phyloP scores from a whole-genome alignment of 2,329 filamentous ascomycete species.

The Monosporascus sp. region DNA sequence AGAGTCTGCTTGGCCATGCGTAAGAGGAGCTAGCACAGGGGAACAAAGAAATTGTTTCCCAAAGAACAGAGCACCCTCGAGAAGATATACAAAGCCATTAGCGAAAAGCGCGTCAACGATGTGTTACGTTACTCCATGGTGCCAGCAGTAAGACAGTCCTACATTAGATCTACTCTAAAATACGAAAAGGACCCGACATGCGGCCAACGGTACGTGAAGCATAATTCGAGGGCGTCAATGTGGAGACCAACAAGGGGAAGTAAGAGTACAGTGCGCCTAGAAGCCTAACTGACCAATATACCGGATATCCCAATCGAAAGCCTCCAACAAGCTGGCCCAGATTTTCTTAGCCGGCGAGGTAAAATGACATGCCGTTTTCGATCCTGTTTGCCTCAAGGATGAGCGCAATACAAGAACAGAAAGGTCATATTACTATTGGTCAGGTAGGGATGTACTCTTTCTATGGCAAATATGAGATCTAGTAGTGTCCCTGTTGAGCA shows the following conservation, averaged over 20 bases:
- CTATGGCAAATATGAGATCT: too few relatives aligned
- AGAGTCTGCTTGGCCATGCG: neutral
- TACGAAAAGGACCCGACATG: neutral
- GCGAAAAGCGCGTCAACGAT: neutral
- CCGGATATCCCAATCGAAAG: neutral
- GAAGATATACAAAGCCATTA: neutral
- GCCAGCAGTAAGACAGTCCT: neutral
- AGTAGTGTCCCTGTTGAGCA: too few relatives aligned
- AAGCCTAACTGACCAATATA: neutral
- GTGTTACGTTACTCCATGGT: neutral
- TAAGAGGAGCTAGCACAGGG: neutral
- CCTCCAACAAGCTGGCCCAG: neutral
- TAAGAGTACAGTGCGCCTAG: neutral
- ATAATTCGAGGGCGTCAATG: neutral
- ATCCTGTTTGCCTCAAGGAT: neutral
- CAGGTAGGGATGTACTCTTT: neutral
- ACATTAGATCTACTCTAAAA: neutral
- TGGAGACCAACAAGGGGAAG: neutral
- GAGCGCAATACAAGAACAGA: neutral
- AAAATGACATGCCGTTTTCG: neutral
- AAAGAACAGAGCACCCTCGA: neutral
- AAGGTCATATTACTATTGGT: neutral
- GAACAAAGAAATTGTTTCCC: neutral
- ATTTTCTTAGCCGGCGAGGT: neutral
- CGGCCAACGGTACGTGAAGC: neutral